Evolutionary conservation across 352 stramenopile genomes (phyloP), one percentile per base, ranked within the genome.

Genomic region (Albugo laibachii): DNA sequence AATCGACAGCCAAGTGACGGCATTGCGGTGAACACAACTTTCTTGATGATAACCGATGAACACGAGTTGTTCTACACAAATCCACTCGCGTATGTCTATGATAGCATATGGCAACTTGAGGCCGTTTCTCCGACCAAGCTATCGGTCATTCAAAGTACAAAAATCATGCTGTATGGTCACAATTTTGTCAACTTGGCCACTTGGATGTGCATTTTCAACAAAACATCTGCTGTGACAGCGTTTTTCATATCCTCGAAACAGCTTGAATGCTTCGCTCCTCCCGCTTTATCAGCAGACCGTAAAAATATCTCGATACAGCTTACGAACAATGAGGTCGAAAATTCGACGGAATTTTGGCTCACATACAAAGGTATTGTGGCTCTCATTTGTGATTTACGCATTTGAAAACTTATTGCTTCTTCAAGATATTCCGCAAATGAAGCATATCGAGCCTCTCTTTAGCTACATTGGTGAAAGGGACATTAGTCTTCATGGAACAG

Each of bases 261-360:
- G n/a, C n/a, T 54, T 18, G 27, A 36, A 41, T 54, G 57, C 18
- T 15, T 42, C 13, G 5, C 48, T 19, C 45, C 41, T 65, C 36
- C 16, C 19, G 14, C 10, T 31, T 42, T 11, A 39, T 15, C 3
- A 44, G 49, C 31, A n/a, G 36, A 6, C 44, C 13, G 20, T 31
- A 27, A 2, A 31, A 41, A 16, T 45, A 45, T 83, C n/a, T 10
- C 52, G 10, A 47, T 83, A 14, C 57, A 56, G 13, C 24, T 83
- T n/a, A 75, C 59, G 13, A 80, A 60, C 0, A 82, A 81, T 42
- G 48, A 52, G 0, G 62, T 80, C 49, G 68, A 80, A 21, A 78
- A 67, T 42, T 78, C 62, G 2, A 39, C 43, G 11, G 2, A 50
- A 0, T 36, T 82, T 2, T 13, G 40, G 5, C 83, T 72, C 41